Evolutionary conservation across 2,329 filamentous ascomycete species (phyloP).

Genomic region (Ophiostoma pallidulum): DNA sequence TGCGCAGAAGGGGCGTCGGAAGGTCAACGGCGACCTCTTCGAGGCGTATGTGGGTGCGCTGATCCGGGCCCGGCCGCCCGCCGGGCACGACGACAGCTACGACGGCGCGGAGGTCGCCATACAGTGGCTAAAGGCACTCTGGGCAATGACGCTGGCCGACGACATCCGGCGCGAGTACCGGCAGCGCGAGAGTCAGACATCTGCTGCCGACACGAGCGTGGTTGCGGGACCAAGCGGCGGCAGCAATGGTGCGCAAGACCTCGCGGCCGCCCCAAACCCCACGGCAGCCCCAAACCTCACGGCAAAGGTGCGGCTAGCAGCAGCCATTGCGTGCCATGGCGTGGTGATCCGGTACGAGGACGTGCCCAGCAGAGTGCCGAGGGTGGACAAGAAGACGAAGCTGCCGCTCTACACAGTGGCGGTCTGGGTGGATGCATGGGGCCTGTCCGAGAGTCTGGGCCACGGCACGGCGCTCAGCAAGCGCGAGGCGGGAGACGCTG

Average conservation of each 20-base stretch:
- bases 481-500: conserved; percentile 58
- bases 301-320: conserved; percentile 44
- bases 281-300: conserved; percentile 8
- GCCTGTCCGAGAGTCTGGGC: conserved; percentile 53
- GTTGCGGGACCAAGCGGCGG: background rate
- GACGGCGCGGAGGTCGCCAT: conserved; percentile 53
- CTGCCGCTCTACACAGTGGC: conserved; percentile 53
- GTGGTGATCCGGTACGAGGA: conserved; percentile 54
- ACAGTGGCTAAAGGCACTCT: conserved; percentile 66
- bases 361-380: conserved; percentile 39
- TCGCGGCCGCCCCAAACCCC: background rate
- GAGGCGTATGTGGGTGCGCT: conserved; percentile 82
- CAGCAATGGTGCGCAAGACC: too few relatives aligned
- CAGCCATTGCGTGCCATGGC: conserved; percentile 45
- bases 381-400: conserved; percentile 42
- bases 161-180: conserved; percentile 40
- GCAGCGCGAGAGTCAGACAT: conserved; percentile 18
- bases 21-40: conserved; percentile 78
- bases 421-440: conserved; percentile 59
- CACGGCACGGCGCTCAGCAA: conserved; percentile 56
- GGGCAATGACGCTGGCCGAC: conserved; percentile 54
- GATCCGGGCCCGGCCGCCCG: conserved; percentile 52
- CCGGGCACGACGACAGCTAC: conserved; percentile 15
- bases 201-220: background rate
- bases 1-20: conserved; percentile 48